A percentile compares a stretch with the other conserved stretches of the same genome.
These are phyloP conservation scores for Diutina catenulata DNA, from an alignment of 1,139 yeast genomes.

Conservation along the genomic window DNA sequence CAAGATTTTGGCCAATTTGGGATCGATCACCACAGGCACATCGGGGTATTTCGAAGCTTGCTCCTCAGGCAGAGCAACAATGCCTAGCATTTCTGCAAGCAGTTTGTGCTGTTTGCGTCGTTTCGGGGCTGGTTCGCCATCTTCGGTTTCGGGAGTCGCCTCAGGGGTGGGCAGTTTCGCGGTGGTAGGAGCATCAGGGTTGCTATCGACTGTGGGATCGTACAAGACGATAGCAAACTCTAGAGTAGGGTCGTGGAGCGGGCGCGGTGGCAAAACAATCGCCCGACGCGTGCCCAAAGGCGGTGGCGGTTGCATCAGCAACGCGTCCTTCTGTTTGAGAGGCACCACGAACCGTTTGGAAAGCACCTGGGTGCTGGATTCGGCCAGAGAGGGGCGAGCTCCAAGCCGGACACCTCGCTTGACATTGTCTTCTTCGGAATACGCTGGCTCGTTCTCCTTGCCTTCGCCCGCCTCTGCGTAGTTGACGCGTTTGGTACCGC, in stretches of 20 bases:
- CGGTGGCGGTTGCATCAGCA: slow-evolving; percentile 36
- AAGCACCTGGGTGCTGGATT: background rate
- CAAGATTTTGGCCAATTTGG: slow-evolving; percentile 66
- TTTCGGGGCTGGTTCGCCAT: slow-evolving; percentile 17
- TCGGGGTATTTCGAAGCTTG: slow-evolving; percentile 45
- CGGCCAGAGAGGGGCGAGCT: background rate
- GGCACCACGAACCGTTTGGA: background rate
- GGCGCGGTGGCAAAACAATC: slow-evolving; percentile 66
- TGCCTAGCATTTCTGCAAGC: slow-evolving; percentile 73
- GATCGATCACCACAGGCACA: slow-evolving; percentile 96
- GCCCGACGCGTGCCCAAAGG: slow-evolving; percentile 71
- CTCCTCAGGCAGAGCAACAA: slow-evolving; percentile 35
- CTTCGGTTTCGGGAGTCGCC: slow-evolving; percentile 10
- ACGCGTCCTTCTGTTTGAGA: background rate
- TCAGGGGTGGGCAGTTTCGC: background rate
- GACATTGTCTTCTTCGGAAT: background rate
- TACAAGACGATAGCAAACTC: slow-evolving; percentile 91
- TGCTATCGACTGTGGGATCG: slow-evolving; percentile 82
- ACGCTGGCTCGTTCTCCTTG: background rate
- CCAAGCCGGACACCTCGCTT: background rate
- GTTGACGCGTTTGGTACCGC: slow-evolving; percentile 10
- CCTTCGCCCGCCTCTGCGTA: slow-evolving; percentile 9
- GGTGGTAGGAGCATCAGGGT: slow-evolving; percentile 20
- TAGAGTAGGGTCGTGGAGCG: slow-evolving; percentile 85
- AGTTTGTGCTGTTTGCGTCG: slow-evolving; percentile 44